phyloP scores from a whole-genome alignment of 495 filamentous ascomycete species.

The Podospora australis region DNA sequence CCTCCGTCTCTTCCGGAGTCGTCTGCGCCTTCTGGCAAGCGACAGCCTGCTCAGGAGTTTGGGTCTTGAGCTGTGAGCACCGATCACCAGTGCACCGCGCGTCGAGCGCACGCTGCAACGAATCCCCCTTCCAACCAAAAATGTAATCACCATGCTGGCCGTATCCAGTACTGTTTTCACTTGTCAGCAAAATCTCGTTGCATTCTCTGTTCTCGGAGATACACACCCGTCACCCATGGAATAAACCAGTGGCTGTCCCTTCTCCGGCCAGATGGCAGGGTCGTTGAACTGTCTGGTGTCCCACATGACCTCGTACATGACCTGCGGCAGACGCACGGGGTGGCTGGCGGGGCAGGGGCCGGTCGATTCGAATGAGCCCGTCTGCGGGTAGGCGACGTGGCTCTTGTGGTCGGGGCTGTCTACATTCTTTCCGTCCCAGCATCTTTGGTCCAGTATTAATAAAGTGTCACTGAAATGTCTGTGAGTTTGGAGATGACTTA shows the following conservation, averaged over 20 bases:
- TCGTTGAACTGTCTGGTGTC: conserved; percentile 40
- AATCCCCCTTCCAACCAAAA: conserved; percentile 47
- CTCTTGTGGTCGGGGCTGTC: conserved; percentile 47
- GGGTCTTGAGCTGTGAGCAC: conserved; percentile 32
- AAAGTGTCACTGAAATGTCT: not conserved
- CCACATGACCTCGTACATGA: conserved; percentile 49
- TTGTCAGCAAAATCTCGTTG: no score
- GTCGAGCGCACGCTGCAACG: conserved; percentile 44
- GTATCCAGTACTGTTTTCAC: conserved; percentile 26
- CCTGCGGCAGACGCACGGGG: conserved; percentile 39
- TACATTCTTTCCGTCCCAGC: conserved; percentile 52
- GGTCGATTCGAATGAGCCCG: conserved; percentile 31
- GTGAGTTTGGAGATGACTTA: not conserved
- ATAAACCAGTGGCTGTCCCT: conserved; percentile 42
- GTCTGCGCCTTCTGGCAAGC: conserved; percentile 28
- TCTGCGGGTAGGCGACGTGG: conserved; percentile 42
- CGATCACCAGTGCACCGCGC: conserved; percentile 35
- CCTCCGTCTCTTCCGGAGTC: conserved; percentile 29
- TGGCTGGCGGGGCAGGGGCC: conserved; percentile 41
- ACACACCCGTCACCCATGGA: conserved; percentile 40
- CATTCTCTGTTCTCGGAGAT: not conserved
- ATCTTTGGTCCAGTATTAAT: conserved; percentile 4
- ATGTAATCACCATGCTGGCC: conserved; percentile 47
- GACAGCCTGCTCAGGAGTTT: conserved; percentile 26
- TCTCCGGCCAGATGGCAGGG: conserved; percentile 36